A percentile compares a stretch with the other conserved stretches of the same genome.
phyloP scores from a whole-genome alignment of 257 asterid species.

The Solanum chiquidenum region DNA sequence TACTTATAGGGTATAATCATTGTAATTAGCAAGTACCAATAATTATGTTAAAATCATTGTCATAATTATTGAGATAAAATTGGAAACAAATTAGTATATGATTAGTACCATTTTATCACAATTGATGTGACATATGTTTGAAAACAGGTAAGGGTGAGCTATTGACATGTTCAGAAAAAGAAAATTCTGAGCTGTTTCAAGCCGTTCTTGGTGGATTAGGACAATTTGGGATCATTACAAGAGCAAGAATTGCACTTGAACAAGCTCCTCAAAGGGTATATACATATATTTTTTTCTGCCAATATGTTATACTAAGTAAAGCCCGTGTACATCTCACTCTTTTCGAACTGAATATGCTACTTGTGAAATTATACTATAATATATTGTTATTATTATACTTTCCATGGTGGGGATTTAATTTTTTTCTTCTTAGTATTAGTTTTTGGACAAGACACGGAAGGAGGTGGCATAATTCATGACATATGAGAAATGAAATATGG shows the following conservation, averaged over 20 bases:
- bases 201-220: slow-evolving; percentile 82
- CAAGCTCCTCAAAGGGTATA: slow-evolving; percentile 64
- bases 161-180: slow-evolving; percentile 43
- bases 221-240: slow-evolving; percentile 74
- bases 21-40: neutral
- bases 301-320: neutral
- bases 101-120: neutral
- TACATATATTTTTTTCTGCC: neutral
- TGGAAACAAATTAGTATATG: neutral
- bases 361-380: neutral
- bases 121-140: neutral
- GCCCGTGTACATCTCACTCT: neutral
- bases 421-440: slow-evolving; percentile 35
- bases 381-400: slow-evolving; percentile 1
- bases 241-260: slow-evolving; percentile 77
- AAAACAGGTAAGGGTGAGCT: slow-evolving; percentile 71
- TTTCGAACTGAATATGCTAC: too few relatives aligned
- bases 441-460: slow-evolving; percentile 25
- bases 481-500: slow-evolving; percentile 2
- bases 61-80: neutral
- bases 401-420: slow-evolving; percentile 11
- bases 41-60: neutral
- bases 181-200: slow-evolving; percentile 47
- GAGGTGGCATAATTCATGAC: slow-evolving; percentile 3
- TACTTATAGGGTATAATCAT: neutral